A percentile compares a stretch with the other conserved stretches of the same genome.
phyloP scores from a whole-genome alignment of 495 filamentous ascomycete species.

The Articulospora tetracladia region DNA sequence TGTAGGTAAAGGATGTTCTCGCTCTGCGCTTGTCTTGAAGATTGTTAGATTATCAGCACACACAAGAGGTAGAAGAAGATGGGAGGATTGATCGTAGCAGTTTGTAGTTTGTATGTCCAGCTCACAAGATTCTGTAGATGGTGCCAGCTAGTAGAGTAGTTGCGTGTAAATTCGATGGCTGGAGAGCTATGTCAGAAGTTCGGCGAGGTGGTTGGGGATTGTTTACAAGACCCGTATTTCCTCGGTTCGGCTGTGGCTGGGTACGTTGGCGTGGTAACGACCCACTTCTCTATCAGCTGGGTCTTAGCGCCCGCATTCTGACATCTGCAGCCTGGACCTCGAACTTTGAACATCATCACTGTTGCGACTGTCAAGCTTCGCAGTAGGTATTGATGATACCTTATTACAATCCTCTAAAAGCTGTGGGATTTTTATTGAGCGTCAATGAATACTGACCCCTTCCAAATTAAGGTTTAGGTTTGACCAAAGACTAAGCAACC shows the following conservation, averaged over 20 bases:
- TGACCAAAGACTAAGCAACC: too few species aligned
- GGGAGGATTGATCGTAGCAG: conserved; percentile 10
- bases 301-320: too few species aligned
- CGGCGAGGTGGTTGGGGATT: neutral
- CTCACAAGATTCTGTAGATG: conserved; percentile 7
- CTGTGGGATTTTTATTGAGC: too few species aligned
- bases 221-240: too few species aligned
- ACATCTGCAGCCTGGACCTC: too few species aligned
- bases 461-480: too few species aligned
- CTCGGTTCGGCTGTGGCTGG: neutral
- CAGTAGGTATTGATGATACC: too few species aligned
- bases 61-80: conserved; percentile 7
- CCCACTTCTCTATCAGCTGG: too few species aligned
- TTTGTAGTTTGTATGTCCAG: conserved; percentile 17
- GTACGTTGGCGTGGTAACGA: neutral
- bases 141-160: conserved; percentile 13
- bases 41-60: conserved; percentile 18
- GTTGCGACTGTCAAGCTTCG: too few species aligned
- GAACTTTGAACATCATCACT: too few species aligned
- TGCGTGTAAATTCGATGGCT: conserved; percentile 6
- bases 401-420: too few species aligned
- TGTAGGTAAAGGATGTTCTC: neutral
- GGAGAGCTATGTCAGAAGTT: neutral
- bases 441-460: too few species aligned
- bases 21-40: conserved; percentile 4